Base-by-base conservation (phyloP, 306 rosid species). In the Acmispon strigosus region DNA sequence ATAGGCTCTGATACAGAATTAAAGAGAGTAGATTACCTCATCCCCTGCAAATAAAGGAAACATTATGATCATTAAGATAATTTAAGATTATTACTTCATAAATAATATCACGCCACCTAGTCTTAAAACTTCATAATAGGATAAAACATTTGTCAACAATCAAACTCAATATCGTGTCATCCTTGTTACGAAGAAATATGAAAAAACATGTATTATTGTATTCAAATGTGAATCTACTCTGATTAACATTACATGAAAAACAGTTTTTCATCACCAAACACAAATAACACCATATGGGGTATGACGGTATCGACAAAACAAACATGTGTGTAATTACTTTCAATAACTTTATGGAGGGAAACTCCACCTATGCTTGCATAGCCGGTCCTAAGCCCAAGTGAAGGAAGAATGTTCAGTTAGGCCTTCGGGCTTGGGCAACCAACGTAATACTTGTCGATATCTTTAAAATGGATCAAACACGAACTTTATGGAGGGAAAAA, bases 1-100 rank as follows among this genome's bases (percentile, higher is more conserved):
- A 66, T 14, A 58, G 41, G 49, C 73, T 75, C 72, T 16, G 48
- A 61, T 44, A 61, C 29, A 63, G 39, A 63, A 76, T 18, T 61
- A 45, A 60, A 75, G 84, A 70, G 60, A 45, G 43, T 88, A 49
- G 17, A 66, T 32, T 66, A 93, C 98, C 98, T 93, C 98, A 81
- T 93, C 98, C 70, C 98, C 98, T 93, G 98, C 84, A 86, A 81
- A 81, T 50, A 76, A 69, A 56, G 44, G 73, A 67, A 69, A 80
- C 22, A 49, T 43, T 72, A 19, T 56, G 42, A 71, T 78, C 69
- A 83, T 44, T 56, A 64, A 70, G 63, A 59, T 72, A 14, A 62
- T 72, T n/a, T 58, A 60, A 24, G 48, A 19, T 34, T 44, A 58
- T 52, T 70, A 16, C 52, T 66, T 74, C 37, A 36, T 19, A 52